Base-by-base conservation (phyloP, 1,284 basidiomycete genomes). In the Filobasidium uniguttulatum region DNA sequence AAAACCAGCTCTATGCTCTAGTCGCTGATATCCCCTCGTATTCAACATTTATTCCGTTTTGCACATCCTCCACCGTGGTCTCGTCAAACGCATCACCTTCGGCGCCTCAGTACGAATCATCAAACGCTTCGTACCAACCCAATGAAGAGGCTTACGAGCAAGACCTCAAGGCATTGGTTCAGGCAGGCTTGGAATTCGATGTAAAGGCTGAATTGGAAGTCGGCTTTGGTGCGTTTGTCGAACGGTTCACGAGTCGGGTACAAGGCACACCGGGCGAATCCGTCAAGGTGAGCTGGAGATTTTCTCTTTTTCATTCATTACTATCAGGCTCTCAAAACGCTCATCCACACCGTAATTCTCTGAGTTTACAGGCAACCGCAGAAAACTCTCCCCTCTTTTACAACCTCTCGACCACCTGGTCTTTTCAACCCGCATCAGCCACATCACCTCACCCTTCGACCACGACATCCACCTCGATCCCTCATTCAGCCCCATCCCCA, bases 1-100 rank as follows among this genome's bases (percentile, higher is more conserved):
- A 75, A 53, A 73, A 74, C 40, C 79, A 96, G 64, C 75, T 98
- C 2, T 97, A 91, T 69, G 72, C 78, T 5, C 70, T 97, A 50
- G 86, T 98, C 41, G 78, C 88, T 14, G 83, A 97, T 67, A 83
- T 96, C 19, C 77, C 77, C 7, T 82, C 85, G 4, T 98, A 97
- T 68, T 75, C 81, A 10, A 72, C 72, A 45, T 98, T 96, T 63
- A 73, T 98, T 43, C 93, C 93, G 0, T 96, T 88, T 67, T 96
- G 91, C 71, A 79, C 78, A 15, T 71, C 72, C 26, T 86, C 89
- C 2, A 78, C 77, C 22, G 77, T 94, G 37, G 70, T 90, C 34
- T 65, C 66, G 30, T 64, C 57, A 12, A 26, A 23, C n/a, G 25
- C 56, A 8, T 28, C 50, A 19, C 37, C 50, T 8, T 45, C 35